Conservation (phyloP, 495 filamentous ascomycete genomes). For the Apodospora peruviana region DNA sequence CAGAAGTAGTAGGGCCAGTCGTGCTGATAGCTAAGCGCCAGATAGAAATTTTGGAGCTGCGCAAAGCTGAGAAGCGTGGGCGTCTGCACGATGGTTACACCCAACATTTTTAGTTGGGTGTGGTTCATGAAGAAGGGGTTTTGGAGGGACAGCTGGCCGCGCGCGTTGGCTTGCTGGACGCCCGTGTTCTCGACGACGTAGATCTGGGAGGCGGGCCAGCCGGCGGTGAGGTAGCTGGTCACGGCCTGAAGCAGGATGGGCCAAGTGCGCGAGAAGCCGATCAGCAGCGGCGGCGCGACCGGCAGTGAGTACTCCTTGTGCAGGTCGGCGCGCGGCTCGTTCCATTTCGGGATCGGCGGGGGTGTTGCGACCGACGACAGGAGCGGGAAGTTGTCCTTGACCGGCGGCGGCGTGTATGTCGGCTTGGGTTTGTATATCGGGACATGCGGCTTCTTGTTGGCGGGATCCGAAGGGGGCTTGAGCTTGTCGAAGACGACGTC, state of each 20-base stretch:
- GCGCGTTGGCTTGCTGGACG: slow-evolving; percentile 48
- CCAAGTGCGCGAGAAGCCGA: slow-evolving; percentile 56
- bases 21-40: slow-evolving; percentile 48
- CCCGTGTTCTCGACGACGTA: slow-evolving; percentile 60
- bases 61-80: slow-evolving; percentile 55
- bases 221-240: slow-evolving; percentile 52
- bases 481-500: neutral
- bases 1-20: slow-evolving; percentile 55
- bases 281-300: slow-evolving; percentile 46
- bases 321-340: slow-evolving; percentile 27
- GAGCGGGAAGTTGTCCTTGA: slow-evolving; percentile 31
- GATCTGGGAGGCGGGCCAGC: slow-evolving; percentile 55
- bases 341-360: slow-evolving; percentile 38
- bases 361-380: slow-evolving; percentile 31
- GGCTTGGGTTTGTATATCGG: slow-evolving; percentile 8
- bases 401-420: slow-evolving; percentile 28
- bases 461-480: neutral
- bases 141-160: slow-evolving; percentile 44
- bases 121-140: slow-evolving; percentile 59
- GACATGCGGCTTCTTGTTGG: neutral
- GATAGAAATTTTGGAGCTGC: slow-evolving; percentile 57
- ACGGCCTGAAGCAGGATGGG: slow-evolving; percentile 53
- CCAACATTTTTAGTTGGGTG: slow-evolving; percentile 40
- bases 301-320: slow-evolving; percentile 26
- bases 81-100: slow-evolving; percentile 51